These are phyloP conservation scores for Epichloe brachyelytri DNA, from an alignment of 2,329 filamentous ascomycete species.

Conservation along the genomic window DNA sequence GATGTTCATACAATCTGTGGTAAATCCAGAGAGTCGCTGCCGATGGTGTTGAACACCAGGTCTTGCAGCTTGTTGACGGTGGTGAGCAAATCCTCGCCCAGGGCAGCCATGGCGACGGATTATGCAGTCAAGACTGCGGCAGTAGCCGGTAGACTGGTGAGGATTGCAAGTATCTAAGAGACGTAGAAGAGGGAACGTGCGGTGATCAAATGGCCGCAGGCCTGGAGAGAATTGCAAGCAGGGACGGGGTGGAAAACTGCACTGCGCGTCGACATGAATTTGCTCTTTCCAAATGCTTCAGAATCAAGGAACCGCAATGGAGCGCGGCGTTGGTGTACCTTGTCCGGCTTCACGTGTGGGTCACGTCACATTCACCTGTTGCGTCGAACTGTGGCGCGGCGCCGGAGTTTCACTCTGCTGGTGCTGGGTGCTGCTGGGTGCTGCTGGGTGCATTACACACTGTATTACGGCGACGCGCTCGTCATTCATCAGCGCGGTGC, in stretches of 20 bases:
- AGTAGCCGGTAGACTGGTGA: neutral
- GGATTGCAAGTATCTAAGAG: neutral
- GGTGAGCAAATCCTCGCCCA: conserved; percentile 87
- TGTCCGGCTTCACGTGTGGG: neutral
- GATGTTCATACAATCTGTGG: conserved; percentile 75
- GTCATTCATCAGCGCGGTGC: neutral
- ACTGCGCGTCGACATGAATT: conserved; percentile 6
- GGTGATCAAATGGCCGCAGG: neutral
- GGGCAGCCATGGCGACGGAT: conserved; percentile 60
- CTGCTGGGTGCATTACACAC: too few relatives aligned
- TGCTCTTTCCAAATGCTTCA: conserved; percentile 2
- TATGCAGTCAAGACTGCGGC: conserved; percentile 2
- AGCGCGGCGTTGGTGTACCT: neutral
- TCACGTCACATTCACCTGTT: neutral
- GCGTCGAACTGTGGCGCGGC: neutral
- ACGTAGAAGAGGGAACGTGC: neutral
- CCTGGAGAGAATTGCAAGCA: neutral
- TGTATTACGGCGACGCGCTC: too few relatives aligned
- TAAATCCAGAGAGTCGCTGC: conserved; percentile 92
- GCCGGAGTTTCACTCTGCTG: too few relatives aligned
- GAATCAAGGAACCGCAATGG: conserved; percentile 3
- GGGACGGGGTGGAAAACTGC: conserved; percentile 2
- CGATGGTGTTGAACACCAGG: conserved; percentile 98
- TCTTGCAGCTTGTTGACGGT: conserved; percentile 98
- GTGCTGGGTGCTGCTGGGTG: too few relatives aligned